Evolutionary conservation across 2,329 filamentous ascomycete species (phyloP), one percentile per base, ranked within the genome.

Genomic region (Epichloe uncinata): DNA sequence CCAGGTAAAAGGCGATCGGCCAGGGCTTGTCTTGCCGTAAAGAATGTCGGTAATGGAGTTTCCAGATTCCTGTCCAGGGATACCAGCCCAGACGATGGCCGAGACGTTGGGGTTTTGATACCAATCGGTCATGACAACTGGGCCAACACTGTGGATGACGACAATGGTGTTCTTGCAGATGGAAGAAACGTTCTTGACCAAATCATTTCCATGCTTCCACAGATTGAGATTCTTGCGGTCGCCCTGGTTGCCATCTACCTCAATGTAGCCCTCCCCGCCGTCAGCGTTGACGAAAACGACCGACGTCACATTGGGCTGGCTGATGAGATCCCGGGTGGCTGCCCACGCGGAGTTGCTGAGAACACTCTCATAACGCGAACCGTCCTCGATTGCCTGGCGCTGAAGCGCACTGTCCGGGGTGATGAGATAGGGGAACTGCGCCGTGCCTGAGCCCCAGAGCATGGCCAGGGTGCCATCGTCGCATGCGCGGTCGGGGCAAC

Each of bases 141-240:
- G 81, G 0, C 89, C 89, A 3, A 83, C 79, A 1, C 85, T 88
- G 71, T 97, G 91, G 52, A 97, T 84, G 51, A 96, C 80, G 15
- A 97, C 87, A 52, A 97, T 85, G 12, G 89, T 95, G 74, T 96
- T 95, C 70, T 84, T 81, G 73, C 84, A 90, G 54, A 81, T 63
- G 7, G 81, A 74, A 1, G 87, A 82, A 11, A 95, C 87, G 45
- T 85, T 88, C 66, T 85, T 77, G 67, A 97, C 85, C 50, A 97
- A 69, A 0, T 77, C 74, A 48, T 97, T 88, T 40, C 87, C 90
- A 52, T 82, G 77, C 53, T 83, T 75, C 91, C 91, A 97, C 0
- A 95, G 73, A 0, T 89, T 95, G 37, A 98, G 73, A 68, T 98
- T 96, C 60, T 90, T 89, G 48, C 93, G 84, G 65, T 97, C 91